Evolutionary conservation across 805 yeast genomes (phyloP), one percentile per base, ranked within the genome.

Genomic region (Dipodascus geniculatus): DNA sequence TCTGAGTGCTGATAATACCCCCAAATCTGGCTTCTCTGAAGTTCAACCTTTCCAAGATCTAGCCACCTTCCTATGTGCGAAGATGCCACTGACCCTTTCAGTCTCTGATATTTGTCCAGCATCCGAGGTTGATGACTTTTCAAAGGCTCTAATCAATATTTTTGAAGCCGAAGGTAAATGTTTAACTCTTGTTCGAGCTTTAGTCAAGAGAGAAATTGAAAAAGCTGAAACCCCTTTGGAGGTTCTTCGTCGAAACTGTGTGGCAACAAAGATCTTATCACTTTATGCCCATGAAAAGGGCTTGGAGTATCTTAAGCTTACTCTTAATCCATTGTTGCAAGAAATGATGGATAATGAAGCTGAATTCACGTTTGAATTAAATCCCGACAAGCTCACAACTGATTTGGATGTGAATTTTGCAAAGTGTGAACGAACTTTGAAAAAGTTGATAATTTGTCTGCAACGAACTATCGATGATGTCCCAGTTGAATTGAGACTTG

Each of bases 241-340:
- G 62, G 79, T 88, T 28, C 73, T 88, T 60, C 75, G 96, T 61
- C 76, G 93, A 53, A 88, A 88, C 65, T 82, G 90, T 52, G 84
- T 87, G 38, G 85, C 93, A 31, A 87, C 96, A 0, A 77, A 89
- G 60, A 74, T 87, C 51, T 72, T 87, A 51, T 82, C 90, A 0
- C 71, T 85, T 16, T 81, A 82, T 59, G 86, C 93, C 0, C 79
- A 81, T 60, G 71, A 75, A n/a, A 77, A 79, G 59, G 95, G 95
- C 0, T 64, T 66, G 22, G 77, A 73, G 0, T 87, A 85, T 63
- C 69, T 88, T 50, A 64, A 69, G 1, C 54, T 65, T 2, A 76
- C 82, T 0, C 68, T 87, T 51, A 72, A 72, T 51, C 85, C 87
- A 0, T 73, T 83, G 23, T 66, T 87, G 17, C 71, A 74, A 42